Base-by-base conservation (phyloP, 495 filamentous ascomycete genomes). In the Emericellopsis terricola region DNA sequence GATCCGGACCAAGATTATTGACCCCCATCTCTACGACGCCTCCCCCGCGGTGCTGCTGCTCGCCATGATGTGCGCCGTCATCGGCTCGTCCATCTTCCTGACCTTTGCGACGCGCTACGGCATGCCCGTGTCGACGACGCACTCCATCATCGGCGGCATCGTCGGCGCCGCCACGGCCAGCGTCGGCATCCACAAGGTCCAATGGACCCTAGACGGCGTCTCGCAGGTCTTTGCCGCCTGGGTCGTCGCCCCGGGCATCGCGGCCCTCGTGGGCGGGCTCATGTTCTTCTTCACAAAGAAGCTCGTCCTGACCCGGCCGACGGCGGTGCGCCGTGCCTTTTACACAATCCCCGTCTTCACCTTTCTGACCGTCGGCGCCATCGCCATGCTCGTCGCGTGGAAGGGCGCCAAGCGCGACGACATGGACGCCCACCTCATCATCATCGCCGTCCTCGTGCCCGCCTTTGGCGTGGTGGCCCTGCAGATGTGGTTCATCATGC, bases 231-330 rank as follows among this genome's bases (percentile, higher is more conserved):
- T 68, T 36, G 62, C 65, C 10, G 61, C 59, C 43, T 56, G 64
- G 35, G 64, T 55, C 30, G 68, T 71, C 51, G 67, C 67, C 3
- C 66, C 67, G 11, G 41, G 52, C 37, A 69, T 71, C 45, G 53
- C 66, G 4, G 67, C 40, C 29, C 43, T 52, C 38, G 67, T 71
- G 36, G 66, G 36, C 21, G 53, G 65, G 10, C 50, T 50, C 38
- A 64, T 69, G 44, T 69, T 69, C 51, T 53, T 65, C 48, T 44
- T 68, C 24, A 67, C 66, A 51, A 70, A 69, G 50, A 19, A 56
- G n/a, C 39, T 56, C n/a, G 65, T 71, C 17, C 63, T 63, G 40
- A 48, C 58, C 36, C 63, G 60, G 38, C 52, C 43, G 38, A 62
- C 67, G 42, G 59, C 67, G 1, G 50, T 65, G 4, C 50, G 47